Percentiles rank a stretch among this genome's conserved stretches.
phyloP scores from a whole-genome alignment of 2,329 filamentous ascomycete genomes.

The Phaeomoniella chlamydospora region DNA sequence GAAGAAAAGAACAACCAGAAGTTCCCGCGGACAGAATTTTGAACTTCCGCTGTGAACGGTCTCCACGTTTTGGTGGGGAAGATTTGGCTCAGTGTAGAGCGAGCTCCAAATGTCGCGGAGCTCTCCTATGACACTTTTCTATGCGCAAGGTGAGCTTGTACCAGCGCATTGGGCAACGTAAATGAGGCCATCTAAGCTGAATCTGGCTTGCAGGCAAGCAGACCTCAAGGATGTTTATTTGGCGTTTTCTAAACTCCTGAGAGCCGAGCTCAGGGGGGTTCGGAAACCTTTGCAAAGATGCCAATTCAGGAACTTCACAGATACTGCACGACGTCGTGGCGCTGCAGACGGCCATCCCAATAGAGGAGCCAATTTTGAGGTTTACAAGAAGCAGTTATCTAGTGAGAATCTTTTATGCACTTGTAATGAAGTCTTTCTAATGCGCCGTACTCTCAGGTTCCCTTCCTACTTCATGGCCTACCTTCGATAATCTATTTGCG shows the following conservation, averaged over 20 bases:
- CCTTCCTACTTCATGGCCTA: conserved; percentile 11
- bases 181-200: neutral
- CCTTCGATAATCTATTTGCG: conserved; percentile 19
- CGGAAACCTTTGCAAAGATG: neutral
- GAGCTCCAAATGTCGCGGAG: neutral
- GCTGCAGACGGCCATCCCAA: neutral
- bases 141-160: neutral
- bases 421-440: neutral
- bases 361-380: neutral
- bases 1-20: conserved; percentile 43
- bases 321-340: neutral
- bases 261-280: neutral
- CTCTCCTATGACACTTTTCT: neutral
- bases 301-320: neutral
- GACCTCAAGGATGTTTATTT: neutral
- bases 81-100: neutral
- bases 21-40: conserved; percentile 14
- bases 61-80: neutral
- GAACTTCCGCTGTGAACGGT: conserved; percentile 8
- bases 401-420: neutral
- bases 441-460: neutral
- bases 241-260: neutral
- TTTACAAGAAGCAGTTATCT: neutral
- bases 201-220: neutral
- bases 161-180: neutral